Evolutionary conservation across 2,329 filamentous ascomycete species (phyloP).

Genomic region (Fusarium brachygibbosum): DNA sequence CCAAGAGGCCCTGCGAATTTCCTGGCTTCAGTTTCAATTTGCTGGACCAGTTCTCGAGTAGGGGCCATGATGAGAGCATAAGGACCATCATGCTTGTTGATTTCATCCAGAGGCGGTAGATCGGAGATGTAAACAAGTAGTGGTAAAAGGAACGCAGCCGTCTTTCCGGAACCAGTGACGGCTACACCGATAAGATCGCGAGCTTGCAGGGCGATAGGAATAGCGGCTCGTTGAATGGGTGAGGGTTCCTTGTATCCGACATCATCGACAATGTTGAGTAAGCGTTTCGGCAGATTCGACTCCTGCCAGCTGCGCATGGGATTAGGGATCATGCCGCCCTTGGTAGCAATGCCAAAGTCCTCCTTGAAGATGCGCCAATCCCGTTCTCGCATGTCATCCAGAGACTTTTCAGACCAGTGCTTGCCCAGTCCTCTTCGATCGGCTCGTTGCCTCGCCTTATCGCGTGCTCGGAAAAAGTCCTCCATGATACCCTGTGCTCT

Average conservation of each 20-base stretch:
- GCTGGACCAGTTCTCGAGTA: slow-evolving; percentile 96
- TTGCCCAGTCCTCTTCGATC: slow-evolving; percentile 83
- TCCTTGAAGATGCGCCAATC: slow-evolving; percentile 99
- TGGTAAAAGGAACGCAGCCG: slow-evolving; percentile 92
- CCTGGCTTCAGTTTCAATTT: slow-evolving; percentile 93
- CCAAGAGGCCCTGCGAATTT: slow-evolving; percentile 93
- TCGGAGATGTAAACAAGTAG: slow-evolving; percentile 95
- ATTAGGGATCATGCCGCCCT: slow-evolving; percentile 91
- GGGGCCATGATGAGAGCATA: slow-evolving; percentile 98
- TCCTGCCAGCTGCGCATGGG: slow-evolving; percentile 97
- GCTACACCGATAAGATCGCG: slow-evolving; percentile 98
- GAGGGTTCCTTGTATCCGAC: slow-evolving; percentile 95
- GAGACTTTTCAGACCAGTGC: slow-evolving; percentile 94
- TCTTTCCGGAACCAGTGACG: slow-evolving; percentile 98
- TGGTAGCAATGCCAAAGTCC: slow-evolving; percentile 96
- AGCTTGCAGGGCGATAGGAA: slow-evolving; percentile 92
- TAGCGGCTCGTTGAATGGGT: slow-evolving; percentile 92
- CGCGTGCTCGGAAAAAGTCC: slow-evolving; percentile 75
- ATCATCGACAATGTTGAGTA: slow-evolving; percentile 84
- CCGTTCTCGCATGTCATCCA: slow-evolving; percentile 94
- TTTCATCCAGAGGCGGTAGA: slow-evolving; percentile 84
- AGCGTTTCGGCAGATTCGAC: slow-evolving; percentile 79
- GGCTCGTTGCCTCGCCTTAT: slow-evolving; percentile 78
- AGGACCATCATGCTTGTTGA: slow-evolving; percentile 92
- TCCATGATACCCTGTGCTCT: slow-evolving; percentile 86